Percentiles rank a stretch among this genome's conserved stretches.
These are phyloP conservation scores for Calocera viscosa DNA, from an alignment of 768 basidiomycete genomes.

Conservation along the genomic window DNA sequence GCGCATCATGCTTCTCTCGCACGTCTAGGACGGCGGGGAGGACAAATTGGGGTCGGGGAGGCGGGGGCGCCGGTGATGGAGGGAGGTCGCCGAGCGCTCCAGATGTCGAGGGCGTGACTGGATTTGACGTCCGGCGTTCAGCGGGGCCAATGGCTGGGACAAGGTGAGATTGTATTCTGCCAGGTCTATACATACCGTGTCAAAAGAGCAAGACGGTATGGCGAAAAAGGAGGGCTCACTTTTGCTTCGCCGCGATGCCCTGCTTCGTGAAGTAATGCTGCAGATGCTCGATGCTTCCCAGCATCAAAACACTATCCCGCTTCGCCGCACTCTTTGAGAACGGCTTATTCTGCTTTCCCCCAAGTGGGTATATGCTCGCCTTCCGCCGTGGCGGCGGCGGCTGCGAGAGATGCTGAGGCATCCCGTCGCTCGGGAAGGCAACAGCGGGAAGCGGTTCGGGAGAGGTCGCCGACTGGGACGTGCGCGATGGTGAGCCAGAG, in stretches of 20 bases:
- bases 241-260: conserved; percentile 57
- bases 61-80: conserved; percentile 48
- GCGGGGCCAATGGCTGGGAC: conserved; percentile 60
- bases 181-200: conserved; percentile 15
- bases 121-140: conserved; percentile 33
- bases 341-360: conserved; percentile 55
- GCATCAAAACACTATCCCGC: conserved; percentile 81
- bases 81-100: conserved; percentile 47
- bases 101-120: conserved; percentile 32
- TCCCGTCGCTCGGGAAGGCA: background rate
- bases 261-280: conserved; percentile 92
- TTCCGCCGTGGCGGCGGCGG: background rate
- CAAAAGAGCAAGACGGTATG: conserved; percentile 11
- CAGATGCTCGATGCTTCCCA: conserved; percentile 92
- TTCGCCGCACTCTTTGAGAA: conserved; percentile 87
- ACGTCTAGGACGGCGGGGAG: conserved; percentile 45
- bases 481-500: background rate
- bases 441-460: background rate
- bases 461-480: background rate
- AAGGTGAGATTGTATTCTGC: conserved; percentile 24
- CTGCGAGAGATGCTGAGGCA: conserved; percentile 2
- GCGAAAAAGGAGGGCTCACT: conserved; percentile 36
- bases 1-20: conserved; percentile 60
- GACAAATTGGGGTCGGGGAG: conserved; percentile 33
- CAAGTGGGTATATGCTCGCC: conserved; percentile 5